Percentiles rank a stretch among this genome's conserved stretches.
phyloP scores from a whole-genome alignment of 2,329 filamentous ascomycete genomes.

The Cercospora sp. region DNA sequence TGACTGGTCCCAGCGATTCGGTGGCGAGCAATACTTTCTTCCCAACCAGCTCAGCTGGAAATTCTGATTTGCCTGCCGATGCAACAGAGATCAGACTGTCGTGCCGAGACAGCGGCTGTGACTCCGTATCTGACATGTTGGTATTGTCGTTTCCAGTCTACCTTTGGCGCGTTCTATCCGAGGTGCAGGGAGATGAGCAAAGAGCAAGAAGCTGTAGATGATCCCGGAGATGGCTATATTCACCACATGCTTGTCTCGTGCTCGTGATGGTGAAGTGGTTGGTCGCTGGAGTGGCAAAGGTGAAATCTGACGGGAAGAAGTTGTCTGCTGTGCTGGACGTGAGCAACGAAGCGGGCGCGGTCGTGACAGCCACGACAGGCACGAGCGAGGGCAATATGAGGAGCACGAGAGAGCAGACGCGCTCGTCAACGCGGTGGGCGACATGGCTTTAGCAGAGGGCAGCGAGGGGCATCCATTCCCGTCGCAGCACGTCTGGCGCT shows the following conservation, averaged over 20 bases:
- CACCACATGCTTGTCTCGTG: background rate
- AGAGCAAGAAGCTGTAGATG: background rate
- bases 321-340: background rate
- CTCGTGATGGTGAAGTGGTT: slow-evolving; percentile 5
- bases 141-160: background rate
- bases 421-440: background rate
- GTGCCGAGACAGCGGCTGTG: slow-evolving; percentile 7
- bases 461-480: slow-evolving; percentile 4
- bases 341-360: background rate
- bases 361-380: background rate
- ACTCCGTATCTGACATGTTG: background rate
- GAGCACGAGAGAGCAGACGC: background rate
- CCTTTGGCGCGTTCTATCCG: background rate
- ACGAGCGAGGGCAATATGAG: background rate
- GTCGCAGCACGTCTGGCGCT: slow-evolving; percentile 13
- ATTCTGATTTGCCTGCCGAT: slow-evolving; percentile 29
- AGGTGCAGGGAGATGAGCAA: background rate
- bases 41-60: slow-evolving; percentile 54
- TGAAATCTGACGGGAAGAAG: too few relatives aligned
- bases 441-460: slow-evolving; percentile 9
- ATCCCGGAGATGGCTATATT: background rate
- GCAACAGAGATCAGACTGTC: slow-evolving; percentile 12
- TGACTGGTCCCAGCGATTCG: slow-evolving; percentile 71
- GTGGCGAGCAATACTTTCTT: slow-evolving; percentile 67
- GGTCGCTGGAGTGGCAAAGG: background rate